Conservation (phyloP, 768 basidiomycete species). For the Panaeolus cyanescens region DNA sequence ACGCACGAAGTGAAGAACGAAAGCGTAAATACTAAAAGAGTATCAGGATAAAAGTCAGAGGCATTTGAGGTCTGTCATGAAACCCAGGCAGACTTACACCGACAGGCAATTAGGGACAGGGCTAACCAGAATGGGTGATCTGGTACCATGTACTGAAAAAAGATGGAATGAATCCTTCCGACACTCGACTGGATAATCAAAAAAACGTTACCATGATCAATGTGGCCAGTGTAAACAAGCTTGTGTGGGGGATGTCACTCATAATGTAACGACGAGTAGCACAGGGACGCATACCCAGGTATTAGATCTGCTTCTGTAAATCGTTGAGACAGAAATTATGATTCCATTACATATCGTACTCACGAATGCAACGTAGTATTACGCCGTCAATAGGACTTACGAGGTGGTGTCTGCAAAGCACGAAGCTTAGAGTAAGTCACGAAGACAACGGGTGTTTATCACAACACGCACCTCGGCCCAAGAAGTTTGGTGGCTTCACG, state of each 20-base stretch:
- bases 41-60: neutral
- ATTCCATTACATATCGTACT: neutral
- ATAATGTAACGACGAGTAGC: too few relatives aligned
- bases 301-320: neutral
- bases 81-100: neutral
- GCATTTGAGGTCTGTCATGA: too few relatives aligned
- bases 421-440: neutral
- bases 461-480: neutral
- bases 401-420: neutral
- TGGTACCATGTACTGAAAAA: neutral
- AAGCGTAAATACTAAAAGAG: neutral
- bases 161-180: neutral
- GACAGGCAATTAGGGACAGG: neutral
- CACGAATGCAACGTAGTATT: neutral
- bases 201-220: neutral
- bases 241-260: too few relatives aligned
- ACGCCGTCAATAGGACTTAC: neutral
- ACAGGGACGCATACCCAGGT: neutral
- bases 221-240: neutral
- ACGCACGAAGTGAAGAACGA: neutral
- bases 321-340: neutral
- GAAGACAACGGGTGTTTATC: neutral
- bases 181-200: neutral
- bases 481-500: neutral
- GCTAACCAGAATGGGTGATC: neutral